Percentiles rank a stretch among this genome's conserved stretches.
Conservation (phyloP, 2,329 filamentous ascomycete species). For the Aspergillus sp. region DNA sequence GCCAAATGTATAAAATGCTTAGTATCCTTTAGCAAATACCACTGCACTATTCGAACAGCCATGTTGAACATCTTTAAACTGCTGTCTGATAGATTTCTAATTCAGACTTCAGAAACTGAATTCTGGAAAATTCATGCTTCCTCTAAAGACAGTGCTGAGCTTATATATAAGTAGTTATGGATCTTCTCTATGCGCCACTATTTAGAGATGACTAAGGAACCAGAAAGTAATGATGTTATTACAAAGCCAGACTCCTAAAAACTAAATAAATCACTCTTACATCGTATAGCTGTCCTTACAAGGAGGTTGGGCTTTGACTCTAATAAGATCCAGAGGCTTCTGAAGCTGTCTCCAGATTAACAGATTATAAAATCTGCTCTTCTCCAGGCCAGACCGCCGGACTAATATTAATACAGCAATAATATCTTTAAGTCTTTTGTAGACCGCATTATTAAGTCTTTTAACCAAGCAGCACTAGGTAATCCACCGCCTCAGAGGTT, state of each 20-base stretch:
- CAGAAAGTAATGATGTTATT: not conserved
- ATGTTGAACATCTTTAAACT: not conserved
- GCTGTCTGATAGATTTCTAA: not conserved
- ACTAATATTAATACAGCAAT: slow-evolving; percentile 18
- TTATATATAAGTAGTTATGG: slow-evolving; percentile 29
- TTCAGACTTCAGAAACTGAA: slow-evolving; percentile 26
- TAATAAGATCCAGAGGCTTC: slow-evolving; percentile 16
- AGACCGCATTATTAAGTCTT: slow-evolving; percentile 19
- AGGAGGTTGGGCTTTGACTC: slow-evolving; percentile 19
- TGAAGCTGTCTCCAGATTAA: slow-evolving; percentile 18
- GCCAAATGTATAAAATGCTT: slow-evolving; percentile 30
- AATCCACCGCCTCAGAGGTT: not conserved
- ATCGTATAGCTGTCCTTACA: slow-evolving; percentile 23
- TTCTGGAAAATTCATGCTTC: slow-evolving; percentile 18
- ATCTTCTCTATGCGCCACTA: slow-evolving; percentile 33
- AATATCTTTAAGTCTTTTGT: slow-evolving; percentile 19
- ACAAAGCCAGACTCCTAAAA: slow-evolving; percentile 11
- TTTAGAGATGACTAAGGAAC: slow-evolving; percentile 19
- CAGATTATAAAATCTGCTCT: slow-evolving; percentile 18
- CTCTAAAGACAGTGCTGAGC: slow-evolving; percentile 11
- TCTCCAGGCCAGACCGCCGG: slow-evolving; percentile 22
- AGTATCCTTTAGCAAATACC: not conserved
- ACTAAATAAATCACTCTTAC: slow-evolving; percentile 18
- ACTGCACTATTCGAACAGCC: not conserved
- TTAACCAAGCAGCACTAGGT: slow-evolving; percentile 2